These are phyloP conservation scores for Aspergillus glaucus DNA, from an alignment of 2,329 filamentous ascomycete genomes.

Conservation along the genomic window DNA sequence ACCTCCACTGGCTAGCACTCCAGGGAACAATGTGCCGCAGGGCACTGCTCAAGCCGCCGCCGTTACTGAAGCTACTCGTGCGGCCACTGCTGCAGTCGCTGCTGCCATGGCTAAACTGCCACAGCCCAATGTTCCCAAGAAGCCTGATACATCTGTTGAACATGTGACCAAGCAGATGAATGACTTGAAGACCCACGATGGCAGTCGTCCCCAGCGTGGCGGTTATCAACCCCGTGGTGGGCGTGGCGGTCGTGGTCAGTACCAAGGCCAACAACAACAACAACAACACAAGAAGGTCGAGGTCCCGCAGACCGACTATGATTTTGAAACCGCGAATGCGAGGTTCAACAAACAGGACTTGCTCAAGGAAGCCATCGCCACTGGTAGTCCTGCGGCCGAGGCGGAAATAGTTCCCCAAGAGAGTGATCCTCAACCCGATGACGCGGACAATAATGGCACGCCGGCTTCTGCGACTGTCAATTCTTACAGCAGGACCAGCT, in stretches of 20 bases:
- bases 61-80: conserved; percentile 43
- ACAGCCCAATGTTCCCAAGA: conserved; percentile 31
- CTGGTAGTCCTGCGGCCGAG: conserved; percentile 59
- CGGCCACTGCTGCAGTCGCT: conserved; percentile 46
- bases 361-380: conserved; percentile 79
- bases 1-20: conserved; percentile 19
- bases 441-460: conserved; percentile 25
- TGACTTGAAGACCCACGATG: conserved; percentile 40
- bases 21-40: conserved; percentile 22
- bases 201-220: conserved; percentile 31
- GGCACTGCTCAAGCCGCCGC: conserved; percentile 30
- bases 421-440: conserved; percentile 27
- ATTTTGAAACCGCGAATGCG: conserved; percentile 79
- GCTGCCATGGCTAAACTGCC: conserved; percentile 47
- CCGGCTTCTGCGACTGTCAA: conserved; percentile 32
- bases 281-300: conserved; percentile 64
- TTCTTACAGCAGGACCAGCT: conserved; percentile 78
- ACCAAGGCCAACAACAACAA: conserved; percentile 33
- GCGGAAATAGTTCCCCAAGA: conserved; percentile 41
- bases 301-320: conserved; percentile 83
- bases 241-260: conserved; percentile 40
- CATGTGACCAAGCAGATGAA: conserved; percentile 40
- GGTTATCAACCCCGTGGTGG: conserved; percentile 41
- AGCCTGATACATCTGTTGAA: conserved; percentile 34
- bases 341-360: conserved; percentile 86